phyloP scores from a whole-genome alignment of 1,139 yeast species.

The Lodderomyces oxycetoniae region DNA sequence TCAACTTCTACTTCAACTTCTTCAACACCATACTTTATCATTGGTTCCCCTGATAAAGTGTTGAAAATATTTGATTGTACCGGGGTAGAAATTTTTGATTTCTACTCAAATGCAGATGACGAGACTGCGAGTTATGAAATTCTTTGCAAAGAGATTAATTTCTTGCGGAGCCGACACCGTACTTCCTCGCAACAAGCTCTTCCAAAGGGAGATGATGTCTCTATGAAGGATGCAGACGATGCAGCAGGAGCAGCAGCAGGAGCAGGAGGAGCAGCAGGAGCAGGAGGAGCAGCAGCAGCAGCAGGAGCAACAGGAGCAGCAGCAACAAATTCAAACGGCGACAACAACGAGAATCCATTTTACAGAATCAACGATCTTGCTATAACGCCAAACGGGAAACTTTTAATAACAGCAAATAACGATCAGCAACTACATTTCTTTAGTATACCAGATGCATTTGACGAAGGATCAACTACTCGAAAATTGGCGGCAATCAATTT shows the following conservation, averaged over 20 bases:
- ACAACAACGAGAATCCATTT: conserved; percentile 24
- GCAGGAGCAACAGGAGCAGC: conserved; percentile 6
- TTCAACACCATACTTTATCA: conserved; percentile 50
- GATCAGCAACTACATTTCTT: conserved; percentile 55
- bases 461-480: conserved; percentile 32
- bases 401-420: conserved; percentile 60
- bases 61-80: conserved; percentile 56
- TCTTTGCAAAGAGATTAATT: conserved; percentile 13
- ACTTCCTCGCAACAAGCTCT: background rate
- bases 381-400: conserved; percentile 59
- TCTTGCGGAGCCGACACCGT: background rate
- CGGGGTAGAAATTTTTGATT: conserved; percentile 41
- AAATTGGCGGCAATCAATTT: conserved; percentile 32
- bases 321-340: background rate
- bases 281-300: conserved; percentile 8
- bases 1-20: background rate
- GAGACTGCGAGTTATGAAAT: conserved; percentile 13
- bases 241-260: background rate
- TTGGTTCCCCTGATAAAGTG: conserved; percentile 77
- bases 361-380: conserved; percentile 61
- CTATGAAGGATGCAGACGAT: conserved; percentile 13
- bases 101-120: conserved; percentile 38
- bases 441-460: conserved; percentile 33
- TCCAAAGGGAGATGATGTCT: conserved; percentile 10
- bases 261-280: background rate